phyloP scores from a whole-genome alignment of 2,329 filamentous ascomycete species.

The Monilinia vaccinii-corymbosi region DNA sequence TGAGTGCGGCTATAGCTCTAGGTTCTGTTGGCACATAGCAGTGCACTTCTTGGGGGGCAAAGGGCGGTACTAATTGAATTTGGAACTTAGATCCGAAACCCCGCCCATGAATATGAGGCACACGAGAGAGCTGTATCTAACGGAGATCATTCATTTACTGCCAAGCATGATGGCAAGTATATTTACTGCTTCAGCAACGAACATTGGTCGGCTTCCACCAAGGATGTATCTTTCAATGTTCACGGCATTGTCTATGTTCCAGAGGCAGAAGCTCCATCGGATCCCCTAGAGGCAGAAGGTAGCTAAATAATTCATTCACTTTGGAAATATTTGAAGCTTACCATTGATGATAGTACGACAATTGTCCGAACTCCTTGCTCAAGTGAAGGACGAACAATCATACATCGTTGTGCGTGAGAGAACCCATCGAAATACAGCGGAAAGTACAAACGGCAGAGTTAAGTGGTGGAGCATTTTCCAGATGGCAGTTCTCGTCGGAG shows the following conservation, averaged over 20 bases:
- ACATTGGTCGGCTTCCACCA: constrained; percentile 90
- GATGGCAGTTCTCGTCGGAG: constrained; percentile 75
- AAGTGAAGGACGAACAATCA: constrained; percentile 95
- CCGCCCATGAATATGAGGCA: constrained; percentile 63
- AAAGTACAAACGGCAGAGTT: constrained; percentile 93
- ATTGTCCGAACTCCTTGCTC: constrained; percentile 74
- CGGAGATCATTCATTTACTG: constrained; percentile 88
- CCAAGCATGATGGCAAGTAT: constrained; percentile 78
- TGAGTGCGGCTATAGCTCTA: constrained; percentile 39
- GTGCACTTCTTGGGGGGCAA: not conserved
- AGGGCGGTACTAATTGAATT: constrained; percentile 7
- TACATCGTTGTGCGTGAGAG: constrained; percentile 95
- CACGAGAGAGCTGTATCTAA: constrained; percentile 75
- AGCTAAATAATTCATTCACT: constrained; percentile 25
- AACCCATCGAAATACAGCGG: constrained; percentile 94
- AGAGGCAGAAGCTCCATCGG: constrained; percentile 72
- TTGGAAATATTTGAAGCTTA: not conserved
- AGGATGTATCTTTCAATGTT: constrained; percentile 98
- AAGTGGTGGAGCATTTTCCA: constrained; percentile 99
- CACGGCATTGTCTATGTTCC: constrained; percentile 97
- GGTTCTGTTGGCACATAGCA: not conserved
- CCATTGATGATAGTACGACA: constrained; percentile 52
- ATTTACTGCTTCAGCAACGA: constrained; percentile 99
- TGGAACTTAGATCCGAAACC: constrained; percentile 61
- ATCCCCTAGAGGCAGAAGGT: constrained; percentile 89